Evolutionary conservation across 129 eudicot genomes (phyloP).

Genomic region (Flaveria ramosissima): DNA sequence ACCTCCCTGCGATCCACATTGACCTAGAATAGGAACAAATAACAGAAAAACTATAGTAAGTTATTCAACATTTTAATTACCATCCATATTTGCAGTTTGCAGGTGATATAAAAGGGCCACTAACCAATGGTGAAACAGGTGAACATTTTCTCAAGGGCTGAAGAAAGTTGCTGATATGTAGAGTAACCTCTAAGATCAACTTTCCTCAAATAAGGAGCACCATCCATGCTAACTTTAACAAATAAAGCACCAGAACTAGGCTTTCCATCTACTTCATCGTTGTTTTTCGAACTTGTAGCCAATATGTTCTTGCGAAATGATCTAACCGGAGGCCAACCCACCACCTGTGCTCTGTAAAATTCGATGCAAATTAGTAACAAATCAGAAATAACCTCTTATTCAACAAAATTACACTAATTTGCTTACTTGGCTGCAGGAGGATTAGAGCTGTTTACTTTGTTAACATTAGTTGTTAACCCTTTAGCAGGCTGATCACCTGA

Average conservation of each 20-base stretch:
- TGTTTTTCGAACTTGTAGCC: slow-evolving; percentile 60
- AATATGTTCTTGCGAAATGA: slow-evolving; percentile 67
- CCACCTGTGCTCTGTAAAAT: slow-evolving; percentile 62
- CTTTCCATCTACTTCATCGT: slow-evolving; percentile 67
- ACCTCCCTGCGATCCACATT: slow-evolving; percentile 71
- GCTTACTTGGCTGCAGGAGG: slow-evolving; percentile 75
- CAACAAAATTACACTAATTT: background rate
- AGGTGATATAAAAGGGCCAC: slow-evolving; percentile 7
- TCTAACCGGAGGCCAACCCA: slow-evolving; percentile 86
- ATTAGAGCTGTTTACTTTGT: slow-evolving; percentile 36
- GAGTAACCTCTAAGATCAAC: slow-evolving; percentile 67
- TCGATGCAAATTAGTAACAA: slow-evolving; percentile 1
- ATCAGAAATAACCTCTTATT: background rate
- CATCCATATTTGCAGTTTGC: slow-evolving; percentile 10
- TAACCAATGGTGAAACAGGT: slow-evolving; percentile 71
- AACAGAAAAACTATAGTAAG: background rate
- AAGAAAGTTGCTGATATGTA: slow-evolving; percentile 67
- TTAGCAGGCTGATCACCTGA: slow-evolving; percentile 36
- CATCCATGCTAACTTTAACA: slow-evolving; percentile 86
- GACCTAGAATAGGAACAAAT: slow-evolving; percentile 41
- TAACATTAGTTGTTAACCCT: slow-evolving; percentile 16
- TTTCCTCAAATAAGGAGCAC: slow-evolving; percentile 80
- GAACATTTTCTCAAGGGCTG: slow-evolving; percentile 82
- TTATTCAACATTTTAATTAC: background rate
- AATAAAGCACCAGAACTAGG: slow-evolving; percentile 54